Evolutionary conservation across 2,329 filamentous ascomycete species (phyloP).

Genomic region (Aureobasidium sp.): DNA sequence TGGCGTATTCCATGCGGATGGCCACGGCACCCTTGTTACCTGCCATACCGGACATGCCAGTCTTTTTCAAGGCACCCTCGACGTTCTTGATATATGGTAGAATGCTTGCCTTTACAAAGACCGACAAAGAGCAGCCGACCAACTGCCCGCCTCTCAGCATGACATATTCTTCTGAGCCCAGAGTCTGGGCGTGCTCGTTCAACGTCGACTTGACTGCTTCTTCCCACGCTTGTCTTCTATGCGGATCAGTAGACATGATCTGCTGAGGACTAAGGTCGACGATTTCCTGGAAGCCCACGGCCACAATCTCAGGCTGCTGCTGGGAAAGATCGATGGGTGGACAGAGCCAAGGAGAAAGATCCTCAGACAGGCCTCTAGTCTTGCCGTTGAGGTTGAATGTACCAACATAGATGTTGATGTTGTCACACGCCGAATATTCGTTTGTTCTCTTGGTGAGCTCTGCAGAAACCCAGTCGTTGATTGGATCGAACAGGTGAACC

Average conservation of each 20-base stretch:
- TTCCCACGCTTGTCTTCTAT: constrained; percentile 81
- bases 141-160: constrained; percentile 86
- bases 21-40: constrained; percentile 97
- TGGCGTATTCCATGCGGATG: constrained; percentile 90
- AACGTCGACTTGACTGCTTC: constrained; percentile 68
- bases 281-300: constrained; percentile 93
- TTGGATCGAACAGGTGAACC: constrained; percentile 84
- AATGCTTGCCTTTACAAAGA: constrained; percentile 77
- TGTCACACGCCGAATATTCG: constrained; percentile 69
- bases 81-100: constrained; percentile 88
- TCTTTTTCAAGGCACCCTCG: constrained; percentile 90
- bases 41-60: constrained; percentile 90
- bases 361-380: constrained; percentile 67
- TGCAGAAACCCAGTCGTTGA: constrained; percentile 79
- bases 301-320: constrained; percentile 73
- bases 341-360: constrained; percentile 81
- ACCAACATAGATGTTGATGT: constrained; percentile 74
- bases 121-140: constrained; percentile 84
- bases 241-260: constrained; percentile 97
- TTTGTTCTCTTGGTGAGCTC: constrained; percentile 61
- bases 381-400: constrained; percentile 95
- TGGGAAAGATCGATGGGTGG: constrained; percentile 52
- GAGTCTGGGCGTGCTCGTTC: constrained; percentile 60
- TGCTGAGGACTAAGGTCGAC: constrained; percentile 97
- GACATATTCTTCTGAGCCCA: constrained; percentile 73